A percentile compares a stretch with the other conserved stretches of the same genome.
These are phyloP conservation scores for Silene uniflora DNA, from an alignment of 148 eudicot genomes.

Conservation along the genomic window DNA sequence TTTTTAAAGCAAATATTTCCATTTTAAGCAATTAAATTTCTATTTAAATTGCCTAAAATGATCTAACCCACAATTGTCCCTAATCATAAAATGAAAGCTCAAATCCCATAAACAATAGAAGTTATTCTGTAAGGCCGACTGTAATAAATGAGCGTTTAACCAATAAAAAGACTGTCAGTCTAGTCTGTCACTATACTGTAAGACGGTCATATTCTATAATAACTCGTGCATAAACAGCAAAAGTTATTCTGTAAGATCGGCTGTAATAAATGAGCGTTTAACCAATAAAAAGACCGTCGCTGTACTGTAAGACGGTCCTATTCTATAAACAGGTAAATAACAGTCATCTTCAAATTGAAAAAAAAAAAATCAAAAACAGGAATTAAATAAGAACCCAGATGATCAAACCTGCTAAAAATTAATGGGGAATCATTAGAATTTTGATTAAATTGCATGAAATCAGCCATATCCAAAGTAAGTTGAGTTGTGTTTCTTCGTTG, in stretches of 20 bases:
- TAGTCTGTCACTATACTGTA: too few relatives aligned
- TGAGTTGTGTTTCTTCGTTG: neutral
- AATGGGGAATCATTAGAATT: neutral
- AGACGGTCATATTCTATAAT: neutral
- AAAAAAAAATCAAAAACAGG: neutral
- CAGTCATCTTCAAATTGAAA: neutral
- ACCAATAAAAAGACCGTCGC: too few relatives aligned
- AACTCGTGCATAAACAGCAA: too few relatives aligned
- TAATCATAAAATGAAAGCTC: neutral
- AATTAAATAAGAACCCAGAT: constrained; percentile 1
- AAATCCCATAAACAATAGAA: too few relatives aligned
- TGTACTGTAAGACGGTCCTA: too few relatives aligned
- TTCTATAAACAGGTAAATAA: neutral
- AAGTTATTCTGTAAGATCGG: too few relatives aligned
- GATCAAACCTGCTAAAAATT: constrained; percentile 9
- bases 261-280: too few relatives aligned
- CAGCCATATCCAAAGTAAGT: neutral
- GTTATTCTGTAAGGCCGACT: too few relatives aligned
- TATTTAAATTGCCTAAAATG: neutral
- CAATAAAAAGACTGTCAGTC: too few relatives aligned
- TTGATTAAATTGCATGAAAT: constrained; percentile 6
- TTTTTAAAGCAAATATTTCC: too few relatives aligned
- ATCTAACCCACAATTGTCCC: neutral
- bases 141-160: too few relatives aligned
- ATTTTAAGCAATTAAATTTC: too few relatives aligned